phyloP scores from a whole-genome alignment of 371 early-diverging fungal genomes.

The Mucor velutinosus region DNA sequence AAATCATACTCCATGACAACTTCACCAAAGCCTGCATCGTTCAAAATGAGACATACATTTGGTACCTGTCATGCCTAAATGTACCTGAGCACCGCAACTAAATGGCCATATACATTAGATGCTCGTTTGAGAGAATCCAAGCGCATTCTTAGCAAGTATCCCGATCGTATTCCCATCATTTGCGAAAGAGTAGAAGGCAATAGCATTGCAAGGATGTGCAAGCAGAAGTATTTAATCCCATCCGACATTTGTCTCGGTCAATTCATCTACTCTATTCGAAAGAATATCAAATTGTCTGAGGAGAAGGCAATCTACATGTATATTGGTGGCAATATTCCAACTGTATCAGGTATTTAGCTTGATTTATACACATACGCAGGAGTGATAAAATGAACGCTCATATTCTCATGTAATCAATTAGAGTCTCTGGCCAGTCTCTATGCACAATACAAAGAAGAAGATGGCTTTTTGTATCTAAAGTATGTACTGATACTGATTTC shows the following conservation, averaged over 20 bases:
- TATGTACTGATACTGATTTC: constrained; percentile 27
- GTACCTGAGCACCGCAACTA: background rate
- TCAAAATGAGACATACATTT: background rate
- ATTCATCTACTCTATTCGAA: constrained; percentile 94
- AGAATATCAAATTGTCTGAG: constrained; percentile 87
- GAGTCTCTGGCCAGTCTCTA: constrained; percentile 90
- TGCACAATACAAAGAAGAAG: constrained; percentile 94
- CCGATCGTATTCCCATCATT: constrained; percentile 93
- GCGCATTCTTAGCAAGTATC: constrained; percentile 93
- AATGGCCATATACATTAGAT: constrained; percentile 56
- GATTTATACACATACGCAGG: too few relatives aligned
- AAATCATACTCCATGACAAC: background rate
- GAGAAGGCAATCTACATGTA: constrained; percentile 98
- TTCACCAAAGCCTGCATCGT: background rate
- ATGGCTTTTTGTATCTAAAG: constrained; percentile 94
- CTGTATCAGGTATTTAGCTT: constrained; percentile 59
- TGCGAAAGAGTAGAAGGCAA: constrained; percentile 95
- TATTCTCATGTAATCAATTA: background rate
- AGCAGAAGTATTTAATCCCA: constrained; percentile 97
- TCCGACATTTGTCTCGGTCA: constrained; percentile 95
- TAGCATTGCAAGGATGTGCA: constrained; percentile 92
- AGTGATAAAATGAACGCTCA: background rate
- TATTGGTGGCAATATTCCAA: constrained; percentile 92
- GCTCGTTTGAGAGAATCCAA: constrained; percentile 94
- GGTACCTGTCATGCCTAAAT: background rate